phyloP scores from a whole-genome alignment of 2,329 filamentous ascomycete genomes.

The Gaeumannomyces tritici region DNA sequence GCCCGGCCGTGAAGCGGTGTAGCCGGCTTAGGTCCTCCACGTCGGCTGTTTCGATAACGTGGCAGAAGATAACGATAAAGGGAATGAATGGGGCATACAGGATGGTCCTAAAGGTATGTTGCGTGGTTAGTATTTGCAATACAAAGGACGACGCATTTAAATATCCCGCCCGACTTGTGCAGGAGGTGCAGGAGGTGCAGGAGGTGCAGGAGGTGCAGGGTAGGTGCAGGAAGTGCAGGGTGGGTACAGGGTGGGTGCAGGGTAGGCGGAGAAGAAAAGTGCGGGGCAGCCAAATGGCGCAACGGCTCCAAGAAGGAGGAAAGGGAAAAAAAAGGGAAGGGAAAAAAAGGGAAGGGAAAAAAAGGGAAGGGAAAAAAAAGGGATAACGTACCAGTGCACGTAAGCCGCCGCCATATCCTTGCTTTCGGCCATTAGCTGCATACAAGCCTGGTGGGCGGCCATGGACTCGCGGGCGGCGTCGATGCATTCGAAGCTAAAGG shows the following conservation, averaged over 20 bases:
- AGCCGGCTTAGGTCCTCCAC: slow-evolving; percentile 44
- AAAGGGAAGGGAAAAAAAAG: not conserved
- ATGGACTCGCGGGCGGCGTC: slow-evolving; percentile 39
- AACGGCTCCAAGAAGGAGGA: too few species aligned
- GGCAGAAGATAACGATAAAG: slow-evolving; percentile 50
- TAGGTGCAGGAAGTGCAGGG: too few species aligned
- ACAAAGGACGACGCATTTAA: too few species aligned
- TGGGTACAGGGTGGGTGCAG: too few species aligned
- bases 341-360: too few species aligned
- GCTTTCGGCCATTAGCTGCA: slow-evolving; percentile 30
- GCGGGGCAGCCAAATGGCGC: too few species aligned
- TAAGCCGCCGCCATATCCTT: slow-evolving; percentile 32
- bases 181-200: too few species aligned
- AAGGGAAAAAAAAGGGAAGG: too few species aligned
- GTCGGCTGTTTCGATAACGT: slow-evolving; percentile 43
- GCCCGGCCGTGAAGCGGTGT: slow-evolving; percentile 44
- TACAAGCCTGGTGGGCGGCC: slow-evolving; percentile 32
- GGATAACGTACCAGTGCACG: slow-evolving; percentile 37
- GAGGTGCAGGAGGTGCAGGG: too few species aligned
- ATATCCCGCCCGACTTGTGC: too few species aligned
- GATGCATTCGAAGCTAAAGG: slow-evolving; percentile 39
- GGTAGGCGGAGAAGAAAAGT: too few species aligned
- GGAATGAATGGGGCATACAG: slow-evolving; percentile 49
- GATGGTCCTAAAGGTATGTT: slow-evolving; percentile 32
- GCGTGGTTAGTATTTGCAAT: too few species aligned